Evolutionary conservation across 2,329 filamentous ascomycete species (phyloP), one percentile per base, ranked within the genome.

Genomic region (Neopestalotiopsis rosae): DNA sequence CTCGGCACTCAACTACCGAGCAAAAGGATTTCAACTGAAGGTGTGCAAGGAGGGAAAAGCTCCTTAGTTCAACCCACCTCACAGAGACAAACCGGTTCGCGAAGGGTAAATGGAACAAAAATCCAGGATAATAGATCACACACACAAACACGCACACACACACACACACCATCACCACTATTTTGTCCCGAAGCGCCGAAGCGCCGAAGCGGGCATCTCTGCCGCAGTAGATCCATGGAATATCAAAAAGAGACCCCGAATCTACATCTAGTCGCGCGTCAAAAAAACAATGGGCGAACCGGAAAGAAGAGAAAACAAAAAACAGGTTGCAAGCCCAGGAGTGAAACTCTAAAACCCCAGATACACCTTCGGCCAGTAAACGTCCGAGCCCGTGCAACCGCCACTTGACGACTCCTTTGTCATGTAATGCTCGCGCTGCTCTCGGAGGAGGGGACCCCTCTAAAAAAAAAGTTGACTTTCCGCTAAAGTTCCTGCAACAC

Each of bases 1-100:
- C 45, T n/a, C 45, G 45, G 45, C 45, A 52, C 45, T 52, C 45
- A 52, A n/a, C 45, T 52, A 52, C 45, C 45, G 45, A 52, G 45
- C 24, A 2, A 9, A 20, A 52, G 45, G 45, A 52, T 52, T n/a
- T 7, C 45, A 17, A 17, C 13, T 45, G 45, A n/a, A 17, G 45
- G 45, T 17, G 24, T 5, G 45, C n/a, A 17, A 52, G 24, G 1
- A 28, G 7, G 45, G 45, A 52, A 52, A 20, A 3, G 9, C 45
- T 52, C 9, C 45, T 52, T 52, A 52, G 45, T 52, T 52, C 14
- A 20, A 17, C 1, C 6, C 5, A 17, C 45, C 17, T 52, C 17
- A 20, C n/a, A 6, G n/a, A 17, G n/a, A 7, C 5, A 52, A 52
- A n/a, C n/a, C 34, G 34, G 34, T 20, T 20, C n/a, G n/a, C 45